Evolutionary conservation across 352 stramenopile genomes (phyloP), one percentile per base, ranked within the genome.

Genomic region (Sclerospora graminicola): DNA sequence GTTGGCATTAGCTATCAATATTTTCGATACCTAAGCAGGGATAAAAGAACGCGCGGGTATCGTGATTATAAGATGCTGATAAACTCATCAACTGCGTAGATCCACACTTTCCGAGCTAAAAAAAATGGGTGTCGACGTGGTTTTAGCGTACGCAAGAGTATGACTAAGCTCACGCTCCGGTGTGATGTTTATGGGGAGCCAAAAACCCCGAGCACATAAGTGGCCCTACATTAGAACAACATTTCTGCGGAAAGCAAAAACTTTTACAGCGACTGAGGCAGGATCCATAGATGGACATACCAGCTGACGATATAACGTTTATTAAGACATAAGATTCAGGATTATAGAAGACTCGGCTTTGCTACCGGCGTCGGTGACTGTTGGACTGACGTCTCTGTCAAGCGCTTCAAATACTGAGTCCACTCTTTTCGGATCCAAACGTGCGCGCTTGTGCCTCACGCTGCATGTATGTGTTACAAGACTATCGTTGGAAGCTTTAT

Each of bases 401-500:
- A 46, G 85, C 86, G 1, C 72, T 96, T 11, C 85, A 96, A 48
- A 53, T 96, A 19, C 57, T 96, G 1, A 92, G 80, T 44, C 66
- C 69, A 7, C 54, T 83, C 10, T 95, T 87, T 45, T 69, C 85
- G 10, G 88, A 97, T 45, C 88, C 89, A 0, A 95, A 95, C 59
- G 83, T 97, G 8, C 78, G 89, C n/a, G 86, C 88, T 0, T 94
- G 94, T 41, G 89, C 89, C 14, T 88, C 96, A 31, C 78, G 84
- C 2, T 95, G 79, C 48, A 83, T 97, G 45, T 72, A 96, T 33
- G 66, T 63, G 1, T 46, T 97, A 0, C 66, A 72, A 0, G 89
- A 97, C 42, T 69, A 95, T 29, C 78, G 92, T 1, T 62, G 97
- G 8, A 61, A 74, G n/a, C 50, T 94, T 16, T 95, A 89, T 45